These are phyloP conservation scores for Penicillium digitatum DNA, from an alignment of 2,329 filamentous ascomycete species.

Conservation along the genomic window DNA sequence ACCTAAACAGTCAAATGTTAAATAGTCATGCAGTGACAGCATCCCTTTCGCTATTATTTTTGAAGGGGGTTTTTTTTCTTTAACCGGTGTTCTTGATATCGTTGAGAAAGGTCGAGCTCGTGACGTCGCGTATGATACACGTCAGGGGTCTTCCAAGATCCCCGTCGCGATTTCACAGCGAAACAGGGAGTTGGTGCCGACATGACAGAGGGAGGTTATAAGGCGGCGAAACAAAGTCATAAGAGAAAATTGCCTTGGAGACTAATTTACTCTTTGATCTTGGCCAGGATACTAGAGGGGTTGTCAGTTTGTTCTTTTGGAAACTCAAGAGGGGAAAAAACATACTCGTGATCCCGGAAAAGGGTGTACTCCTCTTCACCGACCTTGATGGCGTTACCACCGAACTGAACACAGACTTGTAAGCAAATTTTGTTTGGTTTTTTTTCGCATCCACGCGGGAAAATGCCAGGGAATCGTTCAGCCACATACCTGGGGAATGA, in stretches of 20 bases:
- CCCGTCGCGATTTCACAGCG: conserved; percentile 17
- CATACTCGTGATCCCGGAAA: conserved; percentile 97
- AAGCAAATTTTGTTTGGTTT: conserved; percentile 12
- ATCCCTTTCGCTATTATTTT: conserved; percentile 10
- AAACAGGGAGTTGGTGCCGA: not conserved
- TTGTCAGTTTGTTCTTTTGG: not conserved
- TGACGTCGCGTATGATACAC: conserved; percentile 37
- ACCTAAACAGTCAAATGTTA: conserved; percentile 2
- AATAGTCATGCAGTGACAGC: not conserved
- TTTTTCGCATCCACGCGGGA: not conserved
- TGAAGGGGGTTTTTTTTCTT: conserved; percentile 18
- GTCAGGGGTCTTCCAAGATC: conserved; percentile 12
- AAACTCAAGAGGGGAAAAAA: conserved; percentile 27
- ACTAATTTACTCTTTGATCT: conserved; percentile 86
- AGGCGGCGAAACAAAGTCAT: conserved; percentile 17
- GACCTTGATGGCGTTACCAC: conserved; percentile 92
- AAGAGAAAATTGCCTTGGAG: conserved; percentile 7
- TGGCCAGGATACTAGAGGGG: conserved; percentile 77
- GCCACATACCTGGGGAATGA: conserved; percentile 81
- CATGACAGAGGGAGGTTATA: conserved; percentile 10
- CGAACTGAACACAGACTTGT: conserved; percentile 60
- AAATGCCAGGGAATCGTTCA: not conserved
- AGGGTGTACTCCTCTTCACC: conserved; percentile 94
- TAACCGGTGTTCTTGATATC: conserved; percentile 22
- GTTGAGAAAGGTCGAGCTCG: conserved; percentile 26